Conservation (phyloP, 306 rosid species). For the Inga leiocalycina region DNA sequence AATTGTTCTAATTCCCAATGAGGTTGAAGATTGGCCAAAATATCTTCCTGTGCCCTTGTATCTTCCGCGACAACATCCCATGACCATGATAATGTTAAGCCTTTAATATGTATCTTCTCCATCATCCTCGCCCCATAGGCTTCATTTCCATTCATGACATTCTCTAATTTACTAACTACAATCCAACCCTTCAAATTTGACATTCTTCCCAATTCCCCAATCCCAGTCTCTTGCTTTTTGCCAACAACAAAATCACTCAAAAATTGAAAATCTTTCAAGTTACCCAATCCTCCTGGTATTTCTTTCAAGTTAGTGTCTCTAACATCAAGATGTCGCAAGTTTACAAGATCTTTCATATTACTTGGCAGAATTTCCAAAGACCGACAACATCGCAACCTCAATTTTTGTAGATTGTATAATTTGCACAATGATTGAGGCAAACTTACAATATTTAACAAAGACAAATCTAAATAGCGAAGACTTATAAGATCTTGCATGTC, state of each 20-base stretch:
- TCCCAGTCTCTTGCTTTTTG: not conserved
- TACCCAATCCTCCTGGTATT: not conserved
- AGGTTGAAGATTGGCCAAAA: slow-evolving; percentile 18
- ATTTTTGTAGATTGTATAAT: too few relatives aligned
- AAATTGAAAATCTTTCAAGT: not conserved
- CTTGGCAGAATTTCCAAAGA: too few relatives aligned
- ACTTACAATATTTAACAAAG: too few relatives aligned
- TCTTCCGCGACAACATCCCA: too few relatives aligned
- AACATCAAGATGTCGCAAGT: slow-evolving; percentile 7
- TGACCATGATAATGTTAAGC: not conserved
- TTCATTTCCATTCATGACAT: not conserved
- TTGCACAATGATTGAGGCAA: too few relatives aligned
- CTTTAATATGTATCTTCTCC: not conserved
- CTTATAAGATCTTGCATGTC: too few relatives aligned
- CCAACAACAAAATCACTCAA: not conserved
- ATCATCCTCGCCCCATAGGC: not conserved
- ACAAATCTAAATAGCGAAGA: too few relatives aligned
- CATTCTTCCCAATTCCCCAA: slow-evolving; percentile 1
- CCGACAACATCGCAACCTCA: too few relatives aligned
- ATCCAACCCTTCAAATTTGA: not conserved
- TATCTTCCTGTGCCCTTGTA: not conserved
- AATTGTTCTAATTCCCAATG: not conserved
- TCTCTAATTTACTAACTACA: not conserved
- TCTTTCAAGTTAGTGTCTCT: not conserved
- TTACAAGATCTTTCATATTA: slow-evolving; percentile 19